Evolutionary conservation across 179 eudicot species (phyloP).

Genomic region (Nepenthes alata): DNA sequence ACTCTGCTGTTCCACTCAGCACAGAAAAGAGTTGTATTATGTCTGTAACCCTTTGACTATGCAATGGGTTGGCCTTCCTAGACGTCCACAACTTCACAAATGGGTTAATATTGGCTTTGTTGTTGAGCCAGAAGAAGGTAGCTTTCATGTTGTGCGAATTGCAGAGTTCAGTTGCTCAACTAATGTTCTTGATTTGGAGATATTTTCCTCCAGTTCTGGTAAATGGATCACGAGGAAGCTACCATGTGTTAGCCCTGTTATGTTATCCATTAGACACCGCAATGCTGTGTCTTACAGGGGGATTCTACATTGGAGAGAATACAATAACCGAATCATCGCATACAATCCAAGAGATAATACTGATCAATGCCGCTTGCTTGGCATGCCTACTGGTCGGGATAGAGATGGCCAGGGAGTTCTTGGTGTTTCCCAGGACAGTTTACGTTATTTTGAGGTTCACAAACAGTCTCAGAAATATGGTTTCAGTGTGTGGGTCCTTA

Average conservation of each 20-base stretch:
- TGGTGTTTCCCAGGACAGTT: slow-evolving; percentile 13
- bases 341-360: slow-evolving; percentile 11
- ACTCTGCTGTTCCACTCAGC: slow-evolving; percentile 9
- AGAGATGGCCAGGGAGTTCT: slow-evolving; percentile 4
- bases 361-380: slow-evolving; percentile 10
- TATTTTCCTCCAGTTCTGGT: slow-evolving; percentile 9
- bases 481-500: slow-evolving; percentile 15
- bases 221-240: slow-evolving; percentile 11
- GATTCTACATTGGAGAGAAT: slow-evolving; percentile 19
- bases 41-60: slow-evolving; percentile 17
- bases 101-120: slow-evolving; percentile 9
- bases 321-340: slow-evolving; percentile 15
- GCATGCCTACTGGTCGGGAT: slow-evolving; percentile 13
- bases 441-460: slow-evolving; percentile 14
- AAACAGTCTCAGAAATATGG: slow-evolving; percentile 1
- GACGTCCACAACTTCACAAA: slow-evolving; percentile 13
- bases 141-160: slow-evolving; percentile 7
- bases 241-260: slow-evolving; percentile 9
- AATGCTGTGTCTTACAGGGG: slow-evolving; percentile 17
- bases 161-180: slow-evolving; percentile 12
- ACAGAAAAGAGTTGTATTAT: slow-evolving; percentile 8
- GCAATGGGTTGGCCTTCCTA: slow-evolving; percentile 18
- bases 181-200: slow-evolving; percentile 11
- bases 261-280: slow-evolving; percentile 14
- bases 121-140: slow-evolving; percentile 13